Percentiles rank a stretch among this genome's conserved stretches.
Conservation (phyloP, 495 filamentous ascomycete species). For the Podospora pseudopauciseta region DNA sequence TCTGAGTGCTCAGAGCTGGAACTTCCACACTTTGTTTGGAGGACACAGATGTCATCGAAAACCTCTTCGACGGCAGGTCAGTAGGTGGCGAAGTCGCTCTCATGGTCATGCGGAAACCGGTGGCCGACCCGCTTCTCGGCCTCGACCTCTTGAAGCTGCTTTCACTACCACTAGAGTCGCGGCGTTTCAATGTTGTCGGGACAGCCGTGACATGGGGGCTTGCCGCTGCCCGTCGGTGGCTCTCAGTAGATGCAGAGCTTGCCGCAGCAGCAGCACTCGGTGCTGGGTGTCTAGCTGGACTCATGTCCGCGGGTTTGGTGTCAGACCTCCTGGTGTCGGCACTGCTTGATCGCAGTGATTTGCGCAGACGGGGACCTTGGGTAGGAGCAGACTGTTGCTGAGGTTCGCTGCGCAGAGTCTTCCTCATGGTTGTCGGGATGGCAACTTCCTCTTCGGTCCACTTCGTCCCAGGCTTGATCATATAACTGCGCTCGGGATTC, state of each 20-base stretch:
- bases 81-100: slow-evolving; percentile 31
- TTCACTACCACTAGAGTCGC: slow-evolving; percentile 45
- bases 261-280: slow-evolving; percentile 14
- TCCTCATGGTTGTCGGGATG: slow-evolving; percentile 26
- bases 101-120: slow-evolving; percentile 43
- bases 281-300: slow-evolving; percentile 3
- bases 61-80: slow-evolving; percentile 31
- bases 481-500: slow-evolving; percentile 34
- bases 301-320: not conserved
- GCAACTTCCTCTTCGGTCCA: slow-evolving; percentile 20
- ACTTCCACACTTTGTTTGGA: slow-evolving; percentile 24
- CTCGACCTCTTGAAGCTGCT: slow-evolving; percentile 48
- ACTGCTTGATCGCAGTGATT: slow-evolving; percentile 29
- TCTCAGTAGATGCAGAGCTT: slow-evolving; percentile 8
- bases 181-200: slow-evolving; percentile 30
- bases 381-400: slow-evolving; percentile 13
- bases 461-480: slow-evolving; percentile 43
- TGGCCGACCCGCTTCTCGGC: slow-evolving; percentile 20
- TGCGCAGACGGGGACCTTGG: slow-evolving; percentile 24
- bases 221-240: slow-evolving; percentile 15
- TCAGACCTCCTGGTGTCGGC: slow-evolving; percentile 6
- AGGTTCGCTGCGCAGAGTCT: slow-evolving; percentile 22
- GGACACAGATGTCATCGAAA: slow-evolving; percentile 40
- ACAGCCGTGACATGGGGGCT: slow-evolving; percentile 15
- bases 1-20: slow-evolving; percentile 18